phyloP scores from a whole-genome alignment of 257 asterid species.

The Catharanthus roseus region DNA sequence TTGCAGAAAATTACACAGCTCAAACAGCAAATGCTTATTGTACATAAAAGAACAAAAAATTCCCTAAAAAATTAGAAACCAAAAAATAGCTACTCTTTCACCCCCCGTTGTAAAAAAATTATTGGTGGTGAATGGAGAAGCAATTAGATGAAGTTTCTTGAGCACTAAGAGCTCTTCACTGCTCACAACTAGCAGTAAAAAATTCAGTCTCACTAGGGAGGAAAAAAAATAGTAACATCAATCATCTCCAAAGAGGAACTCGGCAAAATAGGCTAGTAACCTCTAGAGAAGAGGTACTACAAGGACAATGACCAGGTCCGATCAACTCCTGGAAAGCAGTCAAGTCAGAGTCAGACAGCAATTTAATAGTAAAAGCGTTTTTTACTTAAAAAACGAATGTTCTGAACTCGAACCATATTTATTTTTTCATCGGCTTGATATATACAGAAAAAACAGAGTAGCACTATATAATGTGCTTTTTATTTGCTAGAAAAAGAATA shows the following conservation, averaged over 20 bases:
- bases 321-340: too few relatives aligned
- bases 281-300: background rate
- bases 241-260: background rate
- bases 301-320: background rate
- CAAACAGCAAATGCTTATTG: background rate
- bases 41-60: background rate
- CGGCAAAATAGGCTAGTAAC: background rate
- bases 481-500: background rate
- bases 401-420: too few relatives aligned
- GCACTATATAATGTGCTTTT: too few relatives aligned
- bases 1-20: background rate
- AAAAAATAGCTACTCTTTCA: slow-evolving; percentile 13
- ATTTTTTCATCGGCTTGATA: too few relatives aligned
- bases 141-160: background rate
- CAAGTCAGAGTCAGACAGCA: too few relatives aligned
- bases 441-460: too few relatives aligned
- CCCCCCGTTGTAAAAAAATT: slow-evolving; percentile 7
- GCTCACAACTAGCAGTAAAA: background rate
- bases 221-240: too few relatives aligned
- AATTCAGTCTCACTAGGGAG: background rate
- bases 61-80: slow-evolving; percentile 4
- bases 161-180: slow-evolving; percentile 4
- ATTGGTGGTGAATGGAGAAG: slow-evolving; percentile 4
- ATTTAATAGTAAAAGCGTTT: too few relatives aligned
- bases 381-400: too few relatives aligned